These are phyloP conservation scores for Sporothrix brasiliensis DNA, from an alignment of 2,329 filamentous ascomycete genomes.

Conservation along the genomic window DNA sequence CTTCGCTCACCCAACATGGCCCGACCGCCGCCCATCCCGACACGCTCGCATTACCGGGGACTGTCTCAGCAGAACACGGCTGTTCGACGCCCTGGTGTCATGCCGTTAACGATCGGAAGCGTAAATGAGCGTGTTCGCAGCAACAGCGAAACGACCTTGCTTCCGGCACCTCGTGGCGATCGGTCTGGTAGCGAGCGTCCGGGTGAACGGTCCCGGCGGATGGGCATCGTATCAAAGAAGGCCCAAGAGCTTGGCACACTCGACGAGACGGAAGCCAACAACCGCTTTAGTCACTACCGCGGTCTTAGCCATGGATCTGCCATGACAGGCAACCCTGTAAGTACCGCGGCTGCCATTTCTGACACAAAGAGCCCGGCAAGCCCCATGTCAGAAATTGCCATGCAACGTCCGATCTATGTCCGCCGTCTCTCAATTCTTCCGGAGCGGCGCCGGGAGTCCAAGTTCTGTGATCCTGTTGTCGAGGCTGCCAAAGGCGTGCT, in stretches of 20 bases:
- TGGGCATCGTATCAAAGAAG: slow-evolving; percentile 65
- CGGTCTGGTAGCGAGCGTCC: slow-evolving; percentile 51
- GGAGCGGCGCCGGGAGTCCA: slow-evolving; percentile 65
- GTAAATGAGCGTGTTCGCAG: slow-evolving; percentile 68
- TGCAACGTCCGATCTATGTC: slow-evolving; percentile 64
- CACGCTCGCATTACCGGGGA: slow-evolving; percentile 77
- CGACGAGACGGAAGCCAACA: slow-evolving; percentile 63
- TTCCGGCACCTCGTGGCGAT: slow-evolving; percentile 50
- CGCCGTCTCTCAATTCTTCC: slow-evolving; percentile 65
- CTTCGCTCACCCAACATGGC: slow-evolving; percentile 67
- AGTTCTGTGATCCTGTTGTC: slow-evolving; percentile 61
- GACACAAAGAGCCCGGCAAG: slow-evolving; percentile 58
- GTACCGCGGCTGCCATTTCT: slow-evolving; percentile 34
- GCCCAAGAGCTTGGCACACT: slow-evolving; percentile 63
- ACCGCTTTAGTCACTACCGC: slow-evolving; percentile 68
- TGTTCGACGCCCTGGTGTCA: slow-evolving; percentile 70
- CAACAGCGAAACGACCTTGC: slow-evolving; percentile 64
- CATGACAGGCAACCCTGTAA: slow-evolving; percentile 58
- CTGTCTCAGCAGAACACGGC: slow-evolving; percentile 68
- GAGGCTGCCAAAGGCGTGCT: slow-evolving; percentile 68
- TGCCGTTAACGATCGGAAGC: slow-evolving; percentile 69
- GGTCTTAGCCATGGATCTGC: slow-evolving; percentile 70
- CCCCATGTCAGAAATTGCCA: slow-evolving; percentile 57
- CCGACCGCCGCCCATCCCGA: slow-evolving; percentile 75
- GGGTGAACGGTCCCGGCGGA: slow-evolving; percentile 56